phyloP scores from a whole-genome alignment of 768 basidiomycete species.

The Pisolithus albus region DNA sequence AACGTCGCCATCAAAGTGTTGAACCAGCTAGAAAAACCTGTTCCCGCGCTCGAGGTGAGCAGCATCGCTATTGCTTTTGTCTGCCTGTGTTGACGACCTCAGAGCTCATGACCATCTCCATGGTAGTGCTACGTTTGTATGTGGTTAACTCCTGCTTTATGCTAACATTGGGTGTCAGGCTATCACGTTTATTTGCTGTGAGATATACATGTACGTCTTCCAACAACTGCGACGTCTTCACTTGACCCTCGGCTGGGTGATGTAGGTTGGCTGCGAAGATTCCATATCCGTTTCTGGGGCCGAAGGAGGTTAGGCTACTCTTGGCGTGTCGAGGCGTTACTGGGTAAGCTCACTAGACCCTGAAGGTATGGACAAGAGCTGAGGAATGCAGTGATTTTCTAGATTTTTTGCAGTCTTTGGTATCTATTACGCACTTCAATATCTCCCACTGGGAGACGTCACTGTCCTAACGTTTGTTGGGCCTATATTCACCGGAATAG shows the following conservation, averaged over 20 bases:
- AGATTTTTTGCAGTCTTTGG: constrained; percentile 72
- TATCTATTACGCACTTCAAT: constrained; percentile 65
- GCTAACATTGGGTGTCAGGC: constrained; percentile 23
- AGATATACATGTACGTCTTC: constrained; percentile 42
- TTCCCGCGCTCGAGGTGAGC: constrained; percentile 50
- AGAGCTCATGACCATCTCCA: constrained; percentile 51
- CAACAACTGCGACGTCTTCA: neutral
- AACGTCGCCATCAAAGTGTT: constrained; percentile 59
- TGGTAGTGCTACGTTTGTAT: constrained; percentile 33
- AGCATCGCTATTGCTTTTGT: neutral
- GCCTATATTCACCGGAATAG: constrained; percentile 57
- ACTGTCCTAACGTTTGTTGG: constrained; percentile 70
- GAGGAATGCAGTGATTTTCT: neutral
- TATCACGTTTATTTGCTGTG: constrained; percentile 47
- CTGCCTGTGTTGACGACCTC: neutral
- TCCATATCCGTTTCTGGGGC: constrained; percentile 59
- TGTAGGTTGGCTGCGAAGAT: constrained; percentile 35
- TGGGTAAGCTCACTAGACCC: constrained; percentile 38
- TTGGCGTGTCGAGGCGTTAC: constrained; percentile 53
- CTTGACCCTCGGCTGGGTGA: neutral
- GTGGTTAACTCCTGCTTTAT: neutral
- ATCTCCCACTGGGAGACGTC: constrained; percentile 72
- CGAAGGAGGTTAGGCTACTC: constrained; percentile 56
- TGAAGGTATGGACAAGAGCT: too few species aligned
- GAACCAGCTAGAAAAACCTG: constrained; percentile 49